Evolutionary conservation across 1,284 basidiomycete species (phyloP).

Genomic region (Abortiporus biennis): DNA sequence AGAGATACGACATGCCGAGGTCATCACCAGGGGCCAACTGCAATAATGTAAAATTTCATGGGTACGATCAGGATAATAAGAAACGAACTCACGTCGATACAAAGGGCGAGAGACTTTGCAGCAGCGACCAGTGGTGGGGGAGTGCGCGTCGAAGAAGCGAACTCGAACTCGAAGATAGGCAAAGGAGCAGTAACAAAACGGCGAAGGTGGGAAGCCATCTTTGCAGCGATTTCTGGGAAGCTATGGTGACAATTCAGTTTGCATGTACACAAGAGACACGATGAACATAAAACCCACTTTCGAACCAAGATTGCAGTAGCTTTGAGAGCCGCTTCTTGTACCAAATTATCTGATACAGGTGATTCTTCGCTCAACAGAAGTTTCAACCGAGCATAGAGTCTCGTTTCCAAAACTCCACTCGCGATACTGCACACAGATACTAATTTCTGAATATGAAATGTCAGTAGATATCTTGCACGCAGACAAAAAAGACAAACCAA

Average conservation of each 20-base stretch:
- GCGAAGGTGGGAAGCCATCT: slow-evolving; percentile 78
- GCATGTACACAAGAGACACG: background rate
- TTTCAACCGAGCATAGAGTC: slow-evolving; percentile 68
- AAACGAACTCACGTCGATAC: slow-evolving; percentile 62
- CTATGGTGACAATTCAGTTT: slow-evolving; percentile 30
- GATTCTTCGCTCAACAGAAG: slow-evolving; percentile 79
- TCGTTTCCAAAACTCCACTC: slow-evolving; percentile 60
- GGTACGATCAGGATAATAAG: background rate
- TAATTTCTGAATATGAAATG: slow-evolving; percentile 61
- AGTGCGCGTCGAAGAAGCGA: slow-evolving; percentile 65
- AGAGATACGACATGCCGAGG: slow-evolving; percentile 91
- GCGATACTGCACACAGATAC: slow-evolving; percentile 82
- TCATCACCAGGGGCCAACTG: slow-evolving; percentile 86
- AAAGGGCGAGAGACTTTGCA: slow-evolving; percentile 85
- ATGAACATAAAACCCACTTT: slow-evolving; percentile 45
- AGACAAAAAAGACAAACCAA: slow-evolving; percentile 34
- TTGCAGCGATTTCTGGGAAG: slow-evolving; percentile 74
- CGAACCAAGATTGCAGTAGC: slow-evolving; percentile 76
- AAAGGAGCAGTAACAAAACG: slow-evolving; percentile 87
- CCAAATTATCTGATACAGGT: slow-evolving; percentile 72
- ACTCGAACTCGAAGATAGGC: slow-evolving; percentile 84
- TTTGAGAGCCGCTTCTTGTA: slow-evolving; percentile 85
- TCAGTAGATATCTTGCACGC: background rate
- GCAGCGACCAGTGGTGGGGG: slow-evolving; percentile 79
- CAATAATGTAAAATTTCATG: background rate